Percentiles rank a stretch among this genome's conserved stretches.
These are phyloP conservation scores for Sarcocystis neurona DNA, from an alignment of 169 alveolate species.

Conservation along the genomic window DNA sequence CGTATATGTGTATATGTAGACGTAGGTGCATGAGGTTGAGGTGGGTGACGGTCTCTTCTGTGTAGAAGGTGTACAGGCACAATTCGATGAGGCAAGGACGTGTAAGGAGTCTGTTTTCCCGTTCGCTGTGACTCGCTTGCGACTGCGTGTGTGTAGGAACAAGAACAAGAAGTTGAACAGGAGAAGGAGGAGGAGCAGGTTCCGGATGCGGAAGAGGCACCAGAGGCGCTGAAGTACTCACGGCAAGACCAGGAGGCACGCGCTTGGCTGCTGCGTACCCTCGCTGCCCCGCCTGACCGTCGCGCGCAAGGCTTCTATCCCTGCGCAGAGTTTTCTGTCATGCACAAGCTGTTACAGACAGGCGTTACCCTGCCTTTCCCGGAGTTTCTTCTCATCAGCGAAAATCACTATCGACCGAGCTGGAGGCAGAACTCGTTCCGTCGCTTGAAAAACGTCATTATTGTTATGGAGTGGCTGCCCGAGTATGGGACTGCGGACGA, in stretches of 20 bases:
- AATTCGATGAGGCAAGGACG: too few species aligned
- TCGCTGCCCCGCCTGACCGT: constrained; percentile 35
- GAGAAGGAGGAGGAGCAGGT: constrained; percentile 64
- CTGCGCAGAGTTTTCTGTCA: constrained; percentile 20
- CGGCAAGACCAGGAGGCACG: constrained; percentile 43
- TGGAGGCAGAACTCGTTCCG: constrained; percentile 40
- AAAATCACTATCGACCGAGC: constrained; percentile 28
- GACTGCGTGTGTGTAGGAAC: constrained; percentile 53
- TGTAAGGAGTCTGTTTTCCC: too few species aligned
- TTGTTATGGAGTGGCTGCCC: constrained; percentile 64
- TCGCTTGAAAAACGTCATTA: constrained; percentile 51
- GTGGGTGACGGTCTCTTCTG: not conserved
- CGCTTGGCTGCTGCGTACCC: constrained; percentile 51
- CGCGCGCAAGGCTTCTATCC: constrained; percentile 56
- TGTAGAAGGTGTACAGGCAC: not conserved
- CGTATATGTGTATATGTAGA: not conserved
- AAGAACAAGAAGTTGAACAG: constrained; percentile 67
- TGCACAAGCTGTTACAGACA: constrained; percentile 47
- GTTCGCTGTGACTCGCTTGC: not conserved
- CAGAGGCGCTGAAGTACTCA: constrained; percentile 42
- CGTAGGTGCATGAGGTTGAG: not conserved
- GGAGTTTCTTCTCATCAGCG: constrained; percentile 19
- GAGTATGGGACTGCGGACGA: too few species aligned
- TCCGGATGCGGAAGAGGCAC: constrained; percentile 48
- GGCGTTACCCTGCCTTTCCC: constrained; percentile 53